These are phyloP conservation scores for Clonostachys byssicola DNA, from an alignment of 2,329 filamentous ascomycete genomes.

Conservation along the genomic window DNA sequence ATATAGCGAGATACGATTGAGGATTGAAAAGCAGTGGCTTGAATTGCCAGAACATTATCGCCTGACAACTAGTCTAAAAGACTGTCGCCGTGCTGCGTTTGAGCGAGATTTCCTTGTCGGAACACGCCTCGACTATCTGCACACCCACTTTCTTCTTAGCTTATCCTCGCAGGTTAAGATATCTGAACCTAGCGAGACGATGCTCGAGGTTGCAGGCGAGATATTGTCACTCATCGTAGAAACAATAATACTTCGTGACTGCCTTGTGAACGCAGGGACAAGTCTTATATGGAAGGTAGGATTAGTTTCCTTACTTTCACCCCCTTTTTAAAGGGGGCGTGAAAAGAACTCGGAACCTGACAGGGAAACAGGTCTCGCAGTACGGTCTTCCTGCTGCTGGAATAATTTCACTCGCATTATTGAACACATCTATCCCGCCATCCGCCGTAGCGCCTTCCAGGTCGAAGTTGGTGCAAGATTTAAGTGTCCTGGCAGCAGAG, in stretches of 20 bases:
- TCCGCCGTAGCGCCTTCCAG: constrained; percentile 1
- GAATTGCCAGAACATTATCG: not conserved
- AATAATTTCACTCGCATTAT: constrained; percentile 8
- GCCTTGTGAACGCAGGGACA: not conserved
- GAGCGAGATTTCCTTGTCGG: not conserved
- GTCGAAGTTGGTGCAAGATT: constrained; percentile 7
- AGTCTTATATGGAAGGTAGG: constrained; percentile 1
- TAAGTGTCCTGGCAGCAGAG: constrained; percentile 9
- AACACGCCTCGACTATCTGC: not conserved
- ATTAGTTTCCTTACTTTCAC: not conserved
- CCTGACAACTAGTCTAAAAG: not conserved
- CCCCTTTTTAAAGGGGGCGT: not conserved
- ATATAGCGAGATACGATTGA: not conserved
- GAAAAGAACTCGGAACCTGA: not conserved
- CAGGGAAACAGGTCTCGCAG: constrained; percentile 6
- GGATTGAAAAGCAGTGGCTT: not conserved
- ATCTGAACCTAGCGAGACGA: not conserved
- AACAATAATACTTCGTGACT: not conserved
- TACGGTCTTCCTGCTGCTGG: constrained; percentile 11
- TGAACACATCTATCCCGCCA: constrained; percentile 3
- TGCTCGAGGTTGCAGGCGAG: not conserved
- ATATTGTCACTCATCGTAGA: not conserved
- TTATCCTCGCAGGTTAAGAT: not conserved
- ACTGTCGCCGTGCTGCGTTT: not conserved
- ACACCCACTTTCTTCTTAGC: not conserved